phyloP scores from a whole-genome alignment of 2,329 filamentous ascomycete species.

The Xylaria sp. region DNA sequence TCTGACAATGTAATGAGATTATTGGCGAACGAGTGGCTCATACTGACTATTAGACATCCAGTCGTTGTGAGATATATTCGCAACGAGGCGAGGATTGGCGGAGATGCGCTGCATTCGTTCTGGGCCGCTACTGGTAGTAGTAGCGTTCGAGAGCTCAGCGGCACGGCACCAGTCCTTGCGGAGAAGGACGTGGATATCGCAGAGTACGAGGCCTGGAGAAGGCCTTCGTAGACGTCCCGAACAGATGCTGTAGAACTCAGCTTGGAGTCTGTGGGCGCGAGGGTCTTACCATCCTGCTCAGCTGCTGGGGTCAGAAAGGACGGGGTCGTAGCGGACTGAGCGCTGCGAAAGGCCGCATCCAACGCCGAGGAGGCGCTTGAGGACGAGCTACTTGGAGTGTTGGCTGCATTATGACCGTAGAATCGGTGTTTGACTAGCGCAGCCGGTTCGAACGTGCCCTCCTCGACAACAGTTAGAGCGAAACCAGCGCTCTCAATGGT shows the following conservation, averaged over 20 bases:
- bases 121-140: constrained; percentile 55
- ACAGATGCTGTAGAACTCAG: constrained; percentile 51
- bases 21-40: constrained; percentile 60
- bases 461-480: constrained; percentile 58
- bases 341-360: constrained; percentile 52
- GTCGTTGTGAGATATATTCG: constrained; percentile 67
- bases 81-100: constrained; percentile 60
- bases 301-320: constrained; percentile 37
- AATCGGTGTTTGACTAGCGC: constrained; percentile 59
- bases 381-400: constrained; percentile 60
- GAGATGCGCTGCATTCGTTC: constrained; percentile 48
- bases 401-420: constrained; percentile 54
- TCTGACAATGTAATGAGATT: constrained; percentile 62
- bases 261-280: constrained; percentile 50
- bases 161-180: constrained; percentile 59
- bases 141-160: constrained; percentile 64
- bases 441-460: constrained; percentile 62
- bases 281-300: constrained; percentile 50
- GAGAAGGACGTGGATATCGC: constrained; percentile 64
- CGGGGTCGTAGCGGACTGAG: constrained; percentile 48
- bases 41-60: constrained; percentile 62
- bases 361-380: constrained; percentile 54
- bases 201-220: constrained; percentile 63
- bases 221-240: constrained; percentile 64
- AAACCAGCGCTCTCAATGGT: constrained; percentile 59